Conservation (phyloP, 2,329 filamentous ascomycete species). For the Aspergillus chevalieri region DNA sequence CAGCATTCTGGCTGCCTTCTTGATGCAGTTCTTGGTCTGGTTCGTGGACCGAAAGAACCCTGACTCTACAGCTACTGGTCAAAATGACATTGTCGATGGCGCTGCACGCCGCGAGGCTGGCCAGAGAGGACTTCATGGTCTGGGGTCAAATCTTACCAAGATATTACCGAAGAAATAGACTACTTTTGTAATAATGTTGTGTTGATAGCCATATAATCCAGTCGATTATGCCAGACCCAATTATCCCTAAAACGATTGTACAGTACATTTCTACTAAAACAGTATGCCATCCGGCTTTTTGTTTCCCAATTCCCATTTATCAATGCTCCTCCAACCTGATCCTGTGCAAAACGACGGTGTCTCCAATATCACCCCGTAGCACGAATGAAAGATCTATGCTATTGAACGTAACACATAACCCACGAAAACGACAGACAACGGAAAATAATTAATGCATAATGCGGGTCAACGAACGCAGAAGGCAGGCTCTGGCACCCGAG, state of each 20-base stretch:
- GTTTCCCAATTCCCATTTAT: not conserved
- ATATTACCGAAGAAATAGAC: slow-evolving; percentile 4
- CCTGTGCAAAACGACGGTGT: slow-evolving; percentile 7
- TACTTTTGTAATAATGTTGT: too few species aligned
- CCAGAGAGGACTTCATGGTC: slow-evolving; percentile 32
- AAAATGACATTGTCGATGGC: slow-evolving; percentile 19
- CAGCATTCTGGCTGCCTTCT: slow-evolving; percentile 62
- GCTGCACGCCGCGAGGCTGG: slow-evolving; percentile 30
- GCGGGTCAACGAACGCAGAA: slow-evolving; percentile 17
- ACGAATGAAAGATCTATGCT: slow-evolving; percentile 17
- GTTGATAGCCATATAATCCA: not conserved
- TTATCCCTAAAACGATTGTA: not conserved
- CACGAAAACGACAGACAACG: slow-evolving; percentile 15
- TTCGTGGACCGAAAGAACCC: slow-evolving; percentile 27
- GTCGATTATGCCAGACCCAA: too few species aligned
- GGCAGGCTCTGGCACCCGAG: slow-evolving; percentile 16
- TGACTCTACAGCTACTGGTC: slow-evolving; percentile 4
- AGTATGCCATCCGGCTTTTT: not conserved
- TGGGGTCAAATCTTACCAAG: slow-evolving; percentile 13
- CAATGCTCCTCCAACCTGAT: slow-evolving; percentile 1
- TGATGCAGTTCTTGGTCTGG: slow-evolving; percentile 61
- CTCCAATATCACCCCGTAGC: slow-evolving; percentile 14
- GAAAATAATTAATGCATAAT: slow-evolving; percentile 12
- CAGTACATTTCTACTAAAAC: not conserved
- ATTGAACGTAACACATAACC: slow-evolving; percentile 23